Evolutionary conservation across 2,329 filamentous ascomycete genomes (phyloP).

Genomic region (Claviceps sp.): DNA sequence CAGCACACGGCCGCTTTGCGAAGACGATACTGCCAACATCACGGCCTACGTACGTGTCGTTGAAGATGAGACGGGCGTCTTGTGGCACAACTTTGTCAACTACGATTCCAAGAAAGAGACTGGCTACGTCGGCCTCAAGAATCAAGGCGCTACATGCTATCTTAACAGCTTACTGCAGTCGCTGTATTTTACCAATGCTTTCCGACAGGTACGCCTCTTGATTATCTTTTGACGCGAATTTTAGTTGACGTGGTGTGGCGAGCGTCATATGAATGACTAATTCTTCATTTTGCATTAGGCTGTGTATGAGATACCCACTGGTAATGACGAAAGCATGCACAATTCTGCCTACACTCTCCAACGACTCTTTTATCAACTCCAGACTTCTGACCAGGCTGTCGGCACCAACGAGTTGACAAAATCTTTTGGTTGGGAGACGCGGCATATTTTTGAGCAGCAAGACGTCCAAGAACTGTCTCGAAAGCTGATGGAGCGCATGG

Average conservation of each 20-base stretch:
- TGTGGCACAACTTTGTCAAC: slow-evolving; percentile 86
- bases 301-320: slow-evolving; percentile 92
- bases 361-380: slow-evolving; percentile 85
- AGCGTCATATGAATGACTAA: not conserved
- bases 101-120: slow-evolving; percentile 99
- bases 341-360: slow-evolving; percentile 94
- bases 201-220: slow-evolving; percentile 57
- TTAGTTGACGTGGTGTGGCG: not conserved
- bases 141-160: slow-evolving; percentile 89
- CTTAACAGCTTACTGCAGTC: slow-evolving; percentile 76
- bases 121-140: slow-evolving; percentile 90
- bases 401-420: slow-evolving; percentile 86
- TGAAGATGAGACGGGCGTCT: slow-evolving; percentile 74
- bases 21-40: slow-evolving; percentile 65
- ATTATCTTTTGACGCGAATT: not conserved
- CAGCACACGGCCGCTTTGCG: slow-evolving; percentile 54
- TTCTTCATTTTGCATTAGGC: slow-evolving; percentile 40
- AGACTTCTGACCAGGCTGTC: slow-evolving; percentile 73
- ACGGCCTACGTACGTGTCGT: slow-evolving; percentile 73
- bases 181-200: slow-evolving; percentile 78
- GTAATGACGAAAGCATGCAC: slow-evolving; percentile 62
- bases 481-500: slow-evolving; percentile 93
- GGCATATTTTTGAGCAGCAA: slow-evolving; percentile 97
- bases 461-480: slow-evolving; percentile 95
- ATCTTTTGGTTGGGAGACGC: slow-evolving; percentile 96